Base-by-base conservation (phyloP, 305 asterid genomes). In the Rubia occidens region DNA sequence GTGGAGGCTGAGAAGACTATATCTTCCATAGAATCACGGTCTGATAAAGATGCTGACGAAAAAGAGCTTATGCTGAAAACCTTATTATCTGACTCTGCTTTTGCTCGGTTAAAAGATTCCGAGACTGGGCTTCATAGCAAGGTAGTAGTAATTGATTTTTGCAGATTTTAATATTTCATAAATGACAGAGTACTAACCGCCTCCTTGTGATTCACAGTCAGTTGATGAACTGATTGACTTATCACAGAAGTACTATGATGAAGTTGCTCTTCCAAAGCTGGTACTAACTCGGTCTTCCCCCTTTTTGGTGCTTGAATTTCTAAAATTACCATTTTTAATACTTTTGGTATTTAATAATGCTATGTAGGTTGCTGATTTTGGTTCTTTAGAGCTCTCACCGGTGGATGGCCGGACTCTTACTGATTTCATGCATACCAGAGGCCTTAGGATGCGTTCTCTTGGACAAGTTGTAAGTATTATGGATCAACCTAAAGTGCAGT, bases 401-500 rank as follows among this genome's bases (percentile, higher is more conserved):
- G 98, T 93, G 64, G 99, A 90, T 81, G 99, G 99, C 47, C 91
- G 97, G 58, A 94, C 97, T 45, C 78, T 94, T 81, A 94, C 99
- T 68, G 99, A 94, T 77, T 94, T 94, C 85, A 94, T 94, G 99
- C 99, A 94, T 71, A 94, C 97, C 53, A 88, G 99, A 85, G 99
- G 99, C 78, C 95, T 94, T 66, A 90, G 95, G 74, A 94, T 94
- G 97, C 97, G 95, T 70, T 94, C 99, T 45, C 96, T 94, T 76
- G 99, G 99, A 78, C 92, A 88, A 86, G 96, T 94, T 72, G 99
- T 91, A 85, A 73, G 97, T 85, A 56, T 40, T 73, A 21, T 66
- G 63, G 67, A 71, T 71, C 73, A 51, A 59, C 54, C 71, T 69
- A 62, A 66, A 63, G 55, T 45, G 14, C 63, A 18, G 63, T 13